A percentile compares a stretch with the other conserved stretches of the same genome.
phyloP scores from a whole-genome alignment of 2,329 filamentous ascomycete genomes.

The Emergomyces orientalis region DNA sequence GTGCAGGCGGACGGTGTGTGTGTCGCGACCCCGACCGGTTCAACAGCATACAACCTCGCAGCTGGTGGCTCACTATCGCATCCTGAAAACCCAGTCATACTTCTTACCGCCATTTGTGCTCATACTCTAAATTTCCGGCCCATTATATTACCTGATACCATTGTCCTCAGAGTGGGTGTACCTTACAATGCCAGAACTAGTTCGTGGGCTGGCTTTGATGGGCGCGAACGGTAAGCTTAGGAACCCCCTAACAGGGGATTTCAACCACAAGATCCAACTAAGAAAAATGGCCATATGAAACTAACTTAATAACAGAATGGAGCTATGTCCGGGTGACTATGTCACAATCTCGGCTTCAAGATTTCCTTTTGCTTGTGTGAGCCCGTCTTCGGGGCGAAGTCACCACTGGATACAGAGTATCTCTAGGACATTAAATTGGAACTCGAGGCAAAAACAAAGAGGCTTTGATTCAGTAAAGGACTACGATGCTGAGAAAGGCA shows the following conservation, averaged over 20 bases:
- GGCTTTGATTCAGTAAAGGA: not conserved
- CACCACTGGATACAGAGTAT: conserved; percentile 45
- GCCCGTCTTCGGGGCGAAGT: conserved; percentile 35
- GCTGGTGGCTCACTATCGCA: conserved; percentile 90
- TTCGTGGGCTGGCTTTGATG: conserved; percentile 97
- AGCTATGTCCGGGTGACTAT: conserved; percentile 43
- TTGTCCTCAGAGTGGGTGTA: conserved; percentile 86
- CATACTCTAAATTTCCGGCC: conserved; percentile 87
- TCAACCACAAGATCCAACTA: not conserved
- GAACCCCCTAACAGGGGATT: not conserved
- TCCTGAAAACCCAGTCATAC: conserved; percentile 75
- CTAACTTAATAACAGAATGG: conserved; percentile 28
- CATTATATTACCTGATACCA: conserved; percentile 90
- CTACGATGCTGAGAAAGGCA: conserved; percentile 1
- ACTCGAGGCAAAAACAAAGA: conserved; percentile 39
- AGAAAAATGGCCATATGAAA: conserved; percentile 13
- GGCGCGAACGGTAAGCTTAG: conserved; percentile 58
- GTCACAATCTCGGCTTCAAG: conserved; percentile 44
- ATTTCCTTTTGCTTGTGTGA: conserved; percentile 44
- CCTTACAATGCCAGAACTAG: conserved; percentile 83
- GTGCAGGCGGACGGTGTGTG: conserved; percentile 93
- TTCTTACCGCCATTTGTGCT: conserved; percentile 90
- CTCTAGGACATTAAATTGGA: conserved; percentile 44
- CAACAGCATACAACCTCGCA: conserved; percentile 90
- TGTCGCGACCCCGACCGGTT: conserved; percentile 86